Base-by-base conservation (phyloP, 164 flowering plant species). In the Umbilicus rupestris region DNA sequence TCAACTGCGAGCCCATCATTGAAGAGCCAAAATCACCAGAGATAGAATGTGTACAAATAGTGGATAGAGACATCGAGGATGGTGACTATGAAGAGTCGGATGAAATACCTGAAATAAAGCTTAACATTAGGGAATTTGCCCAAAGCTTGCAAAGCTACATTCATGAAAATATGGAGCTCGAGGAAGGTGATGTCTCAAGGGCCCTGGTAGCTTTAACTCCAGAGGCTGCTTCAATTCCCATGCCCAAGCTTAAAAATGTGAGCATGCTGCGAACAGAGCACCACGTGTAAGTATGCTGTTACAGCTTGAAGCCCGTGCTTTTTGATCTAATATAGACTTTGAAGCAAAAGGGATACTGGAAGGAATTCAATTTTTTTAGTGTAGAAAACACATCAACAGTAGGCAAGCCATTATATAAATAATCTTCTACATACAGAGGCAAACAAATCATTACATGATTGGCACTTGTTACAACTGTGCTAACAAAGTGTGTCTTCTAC, bases 11-110 rank as follows among this genome's bases (percentile, higher is more conserved):
- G 55, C 85, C 85, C 5, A 85, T 89, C 58, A 76, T 92, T 68
- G 97, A 92, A 78, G 90, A 78, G 64, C 96, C 96, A 47, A 75
- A 83, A 71, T 66, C 87, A 60, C 95, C 96, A 72, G 96, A 92
- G 66, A 88, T 83, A 55, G 89, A 82, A 46, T 59, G 66, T 62
- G 59, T 58, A 45, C 85, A 88, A 64, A 68, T 47, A 42, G 63
- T 65, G 63, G 84, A 79, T 70, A 68, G 47, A 66, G 97, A 85
- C 70, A 88, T 90, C 19, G 99, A 95, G 69, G 94, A 88, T 63
- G 62, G 76, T 33, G 73, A 80, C 47, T 71, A 24, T 64, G 89
- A 86, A 64, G 96, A 92, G 71, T 81, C 84, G 12, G 85, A 88
- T 67, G 99, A 88, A 71, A 92, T 95, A 69, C 99, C 99, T 1